Percentiles rank a stretch among this genome's conserved stretches.
Evolutionary conservation across 2,329 filamentous ascomycete genomes (phyloP).

Genomic region (Neocucurbitaria cava): DNA sequence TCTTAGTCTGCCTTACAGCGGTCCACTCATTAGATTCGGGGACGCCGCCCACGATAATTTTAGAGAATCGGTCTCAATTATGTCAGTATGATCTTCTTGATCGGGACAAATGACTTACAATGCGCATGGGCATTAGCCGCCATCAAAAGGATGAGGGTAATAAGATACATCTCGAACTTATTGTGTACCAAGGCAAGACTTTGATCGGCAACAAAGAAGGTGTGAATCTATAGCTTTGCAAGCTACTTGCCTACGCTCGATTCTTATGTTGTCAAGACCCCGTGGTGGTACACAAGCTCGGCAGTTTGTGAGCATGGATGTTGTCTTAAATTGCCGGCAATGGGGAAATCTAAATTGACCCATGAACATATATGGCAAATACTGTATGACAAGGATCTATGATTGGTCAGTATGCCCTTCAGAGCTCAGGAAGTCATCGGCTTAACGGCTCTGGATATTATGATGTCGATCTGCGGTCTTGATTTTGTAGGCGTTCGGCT

Average conservation of each 20-base stretch:
- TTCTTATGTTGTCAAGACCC: background rate
- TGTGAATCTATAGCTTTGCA: background rate
- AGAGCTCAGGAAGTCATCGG: background rate
- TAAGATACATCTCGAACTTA: background rate
- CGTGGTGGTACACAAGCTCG: background rate
- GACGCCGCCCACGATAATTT: slow-evolving; percentile 29
- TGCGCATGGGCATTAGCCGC: slow-evolving; percentile 29
- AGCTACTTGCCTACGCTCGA: background rate
- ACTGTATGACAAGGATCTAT: background rate
- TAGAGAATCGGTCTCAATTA: slow-evolving; percentile 32
- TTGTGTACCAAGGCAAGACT: background rate
- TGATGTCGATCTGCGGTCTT: background rate
- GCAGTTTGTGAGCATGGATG: slow-evolving; percentile 2
- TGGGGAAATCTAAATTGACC: background rate
- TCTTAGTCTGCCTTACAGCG: slow-evolving; percentile 57
- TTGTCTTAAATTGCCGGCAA: background rate
- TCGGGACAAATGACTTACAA: slow-evolving; percentile 16
- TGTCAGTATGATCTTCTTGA: background rate
- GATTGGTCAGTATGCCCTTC: background rate
- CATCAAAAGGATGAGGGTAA: slow-evolving; percentile 11
- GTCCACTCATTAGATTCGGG: slow-evolving; percentile 53
- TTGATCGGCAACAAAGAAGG: background rate
- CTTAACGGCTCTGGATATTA: background rate
- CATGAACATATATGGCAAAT: background rate
- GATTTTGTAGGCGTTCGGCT: background rate